Conservation (phyloP, 176 grass and related monocot genomes). For the Olyra latifolia region DNA sequence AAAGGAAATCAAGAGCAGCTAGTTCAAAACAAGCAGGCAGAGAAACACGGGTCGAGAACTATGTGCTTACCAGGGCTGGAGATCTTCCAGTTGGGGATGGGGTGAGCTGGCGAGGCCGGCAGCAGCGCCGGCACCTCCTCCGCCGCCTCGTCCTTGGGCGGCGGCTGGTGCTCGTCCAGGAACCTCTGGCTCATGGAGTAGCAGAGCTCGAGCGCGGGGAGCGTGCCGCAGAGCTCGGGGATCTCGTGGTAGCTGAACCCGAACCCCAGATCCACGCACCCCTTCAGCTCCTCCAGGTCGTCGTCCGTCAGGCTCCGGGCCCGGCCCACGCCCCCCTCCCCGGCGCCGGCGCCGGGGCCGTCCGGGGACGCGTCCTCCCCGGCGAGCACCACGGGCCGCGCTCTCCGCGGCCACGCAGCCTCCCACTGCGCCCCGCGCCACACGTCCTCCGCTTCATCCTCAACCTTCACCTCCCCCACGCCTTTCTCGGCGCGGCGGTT, state of each 20-base stretch:
- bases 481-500: not conserved
- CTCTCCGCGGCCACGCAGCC: constrained; percentile 13
- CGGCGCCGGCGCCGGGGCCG: not conserved
- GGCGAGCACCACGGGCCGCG: constrained; percentile 32
- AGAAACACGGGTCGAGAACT: not conserved
- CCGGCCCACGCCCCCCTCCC: constrained; percentile 3
- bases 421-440: constrained; percentile 31
- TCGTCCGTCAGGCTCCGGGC: constrained; percentile 54
- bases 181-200: constrained; percentile 58
- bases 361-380: not conserved
- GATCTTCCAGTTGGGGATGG: constrained; percentile 55
- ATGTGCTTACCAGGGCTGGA: constrained; percentile 49
- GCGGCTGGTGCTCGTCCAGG: constrained; percentile 30
- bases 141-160: not conserved
- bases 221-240: constrained; percentile 55
- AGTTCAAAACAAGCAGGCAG: not conserved
- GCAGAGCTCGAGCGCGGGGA: constrained; percentile 56
- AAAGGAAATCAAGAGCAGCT: not conserved
- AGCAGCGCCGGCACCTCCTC: not conserved
- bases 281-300: constrained; percentile 55
- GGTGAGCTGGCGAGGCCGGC: constrained; percentile 14
- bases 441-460: constrained; percentile 12
- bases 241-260: constrained; percentile 57
- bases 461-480: not conserved
- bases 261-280: constrained; percentile 60